These are phyloP conservation scores for Pestalotiopsis fici DNA, from an alignment of 2,329 filamentous ascomycete genomes.

Conservation along the genomic window DNA sequence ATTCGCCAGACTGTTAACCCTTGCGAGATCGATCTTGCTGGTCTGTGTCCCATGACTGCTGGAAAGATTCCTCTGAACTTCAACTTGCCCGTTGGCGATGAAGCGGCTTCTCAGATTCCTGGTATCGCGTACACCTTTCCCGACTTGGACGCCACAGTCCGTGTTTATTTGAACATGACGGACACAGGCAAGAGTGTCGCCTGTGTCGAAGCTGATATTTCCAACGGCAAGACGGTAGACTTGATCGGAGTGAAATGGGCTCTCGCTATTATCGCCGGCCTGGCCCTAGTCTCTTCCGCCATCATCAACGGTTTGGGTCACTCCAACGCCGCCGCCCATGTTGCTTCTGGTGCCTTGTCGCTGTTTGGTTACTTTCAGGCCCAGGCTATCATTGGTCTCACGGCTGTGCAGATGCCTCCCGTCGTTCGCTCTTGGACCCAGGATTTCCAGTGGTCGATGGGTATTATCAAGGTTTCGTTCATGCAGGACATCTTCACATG, in stretches of 20 bases:
- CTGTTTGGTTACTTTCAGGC: conserved; percentile 87
- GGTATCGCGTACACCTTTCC: conserved; percentile 80
- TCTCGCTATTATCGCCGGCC: conserved; percentile 74
- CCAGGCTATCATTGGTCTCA: conserved; percentile 81
- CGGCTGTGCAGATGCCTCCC: conserved; percentile 72
- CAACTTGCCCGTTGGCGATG: conserved; percentile 58
- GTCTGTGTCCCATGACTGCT: conserved; percentile 88
- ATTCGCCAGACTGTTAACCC: conserved; percentile 72
- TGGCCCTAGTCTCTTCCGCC: conserved; percentile 76
- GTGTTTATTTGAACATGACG: conserved; percentile 70
- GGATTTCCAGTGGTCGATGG: conserved; percentile 92
- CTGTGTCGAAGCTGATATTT: conserved; percentile 78
- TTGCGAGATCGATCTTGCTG: conserved; percentile 68
- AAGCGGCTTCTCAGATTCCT: conserved; percentile 65
- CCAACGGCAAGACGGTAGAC: conserved; percentile 83
- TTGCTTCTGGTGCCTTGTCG: conserved; percentile 81
- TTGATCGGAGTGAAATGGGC: conserved; percentile 80
- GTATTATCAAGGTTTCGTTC: conserved; percentile 78
- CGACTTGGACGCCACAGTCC: conserved; percentile 78
- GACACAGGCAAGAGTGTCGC: conserved; percentile 62
- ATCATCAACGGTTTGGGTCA: conserved; percentile 81
- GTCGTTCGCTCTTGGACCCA: conserved; percentile 86
- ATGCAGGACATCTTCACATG: conserved; percentile 80
- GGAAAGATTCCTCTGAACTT: conserved; percentile 78
- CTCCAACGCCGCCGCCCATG: conserved; percentile 84